Conservation (phyloP, 108 stramenopile genomes). For the Mayamaea pseudoterrestris region DNA sequence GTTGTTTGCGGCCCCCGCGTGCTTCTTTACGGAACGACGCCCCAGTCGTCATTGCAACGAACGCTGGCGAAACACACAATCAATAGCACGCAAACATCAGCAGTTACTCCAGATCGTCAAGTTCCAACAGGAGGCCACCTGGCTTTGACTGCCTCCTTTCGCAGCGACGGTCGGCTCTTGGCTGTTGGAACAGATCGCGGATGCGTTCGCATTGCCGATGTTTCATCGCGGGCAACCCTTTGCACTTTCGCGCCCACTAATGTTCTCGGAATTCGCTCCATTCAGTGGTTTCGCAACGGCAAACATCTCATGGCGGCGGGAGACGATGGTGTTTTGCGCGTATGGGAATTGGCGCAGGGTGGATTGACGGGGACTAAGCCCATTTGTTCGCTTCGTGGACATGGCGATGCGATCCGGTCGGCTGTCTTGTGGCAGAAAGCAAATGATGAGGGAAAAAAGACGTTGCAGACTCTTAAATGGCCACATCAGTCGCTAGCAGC, state of each 20-base stretch:
- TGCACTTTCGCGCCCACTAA: conserved; percentile 40
- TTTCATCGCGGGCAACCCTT: conserved; percentile 49
- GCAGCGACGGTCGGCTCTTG: conserved; percentile 58
- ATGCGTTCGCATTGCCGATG: conserved; percentile 53
- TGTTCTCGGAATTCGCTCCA: conserved; percentile 30
- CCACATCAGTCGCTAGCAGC: conserved; percentile 24
- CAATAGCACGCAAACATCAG: too few relatives aligned
- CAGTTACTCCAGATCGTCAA: too few relatives aligned
- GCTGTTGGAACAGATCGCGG: conserved; percentile 67
- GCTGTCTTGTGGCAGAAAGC: conserved; percentile 16
- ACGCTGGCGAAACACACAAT: conserved; percentile 20
- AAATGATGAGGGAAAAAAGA: conserved; percentile 1
- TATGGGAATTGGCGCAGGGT: conserved; percentile 45
- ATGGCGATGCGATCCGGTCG: conserved; percentile 63
- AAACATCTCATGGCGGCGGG: conserved; percentile 48
- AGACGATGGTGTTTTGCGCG: conserved; percentile 49
- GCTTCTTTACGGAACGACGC: conserved; percentile 41
- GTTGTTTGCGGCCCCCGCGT: conserved; percentile 67
- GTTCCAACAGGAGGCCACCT: conserved; percentile 60
- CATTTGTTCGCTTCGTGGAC: conserved; percentile 39
- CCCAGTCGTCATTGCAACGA: conserved; percentile 26
- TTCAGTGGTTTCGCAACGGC: conserved; percentile 64
- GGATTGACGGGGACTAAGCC: conserved; percentile 16
- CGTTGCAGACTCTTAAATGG: conserved; percentile 11
- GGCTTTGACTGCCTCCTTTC: conserved; percentile 39